Evolutionary conservation across 192 early-diverging fungal genomes (phyloP).

Genomic region (Backusella westeae): DNA sequence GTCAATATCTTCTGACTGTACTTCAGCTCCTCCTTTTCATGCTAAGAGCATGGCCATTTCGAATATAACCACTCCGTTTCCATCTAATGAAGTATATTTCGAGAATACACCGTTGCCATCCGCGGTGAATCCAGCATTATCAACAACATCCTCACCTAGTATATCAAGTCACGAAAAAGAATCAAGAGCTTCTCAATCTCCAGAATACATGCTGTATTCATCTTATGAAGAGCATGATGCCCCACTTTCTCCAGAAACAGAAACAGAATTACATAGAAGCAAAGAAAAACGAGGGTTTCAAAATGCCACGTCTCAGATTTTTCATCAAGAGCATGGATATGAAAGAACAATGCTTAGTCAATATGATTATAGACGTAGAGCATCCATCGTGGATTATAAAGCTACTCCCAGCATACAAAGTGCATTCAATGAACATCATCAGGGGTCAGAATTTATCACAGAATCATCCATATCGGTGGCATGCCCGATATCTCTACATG

Average conservation of each 20-base stretch:
- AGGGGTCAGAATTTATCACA: neutral
- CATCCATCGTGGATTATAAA: neutral
- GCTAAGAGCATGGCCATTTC: slow-evolving; percentile 32
- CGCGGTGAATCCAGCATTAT: neutral
- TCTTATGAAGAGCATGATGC: neutral
- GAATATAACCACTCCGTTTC: slow-evolving; percentile 23
- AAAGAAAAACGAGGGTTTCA: neutral
- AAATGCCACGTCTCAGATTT: neutral
- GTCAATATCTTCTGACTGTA: neutral
- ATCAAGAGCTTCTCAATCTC: neutral
- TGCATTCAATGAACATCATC: neutral
- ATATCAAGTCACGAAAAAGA: neutral
- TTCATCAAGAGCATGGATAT: neutral
- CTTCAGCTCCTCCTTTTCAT: neutral
- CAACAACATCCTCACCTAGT: neutral
- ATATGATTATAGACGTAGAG: neutral
- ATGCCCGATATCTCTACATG: slow-evolving; percentile 38
- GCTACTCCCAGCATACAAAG: neutral
- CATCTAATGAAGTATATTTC: neutral
- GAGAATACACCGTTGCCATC: neutral
- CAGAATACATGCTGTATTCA: neutral
- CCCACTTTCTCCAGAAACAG: neutral
- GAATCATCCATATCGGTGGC: neutral
- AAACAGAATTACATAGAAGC: neutral
- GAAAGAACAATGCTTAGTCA: neutral